Conservation (phyloP, 2,329 filamentous ascomycete genomes). For the Penicillium paneum region DNA sequence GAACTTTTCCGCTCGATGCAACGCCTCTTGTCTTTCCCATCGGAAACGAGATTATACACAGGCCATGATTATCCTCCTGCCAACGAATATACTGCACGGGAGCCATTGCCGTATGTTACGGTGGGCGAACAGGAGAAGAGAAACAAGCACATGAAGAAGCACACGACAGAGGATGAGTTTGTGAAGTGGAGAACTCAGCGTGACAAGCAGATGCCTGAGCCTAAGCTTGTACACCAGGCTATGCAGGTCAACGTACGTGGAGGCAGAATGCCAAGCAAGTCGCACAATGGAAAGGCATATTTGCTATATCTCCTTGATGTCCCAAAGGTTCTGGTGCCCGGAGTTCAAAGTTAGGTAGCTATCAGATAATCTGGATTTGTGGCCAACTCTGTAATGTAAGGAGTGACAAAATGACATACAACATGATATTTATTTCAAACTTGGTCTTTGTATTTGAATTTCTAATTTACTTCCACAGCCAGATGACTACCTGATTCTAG, state of each 20-base stretch:
- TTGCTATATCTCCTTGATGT: constrained; percentile 14
- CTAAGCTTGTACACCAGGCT: constrained; percentile 37
- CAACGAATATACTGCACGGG: constrained; percentile 1
- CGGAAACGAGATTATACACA: constrained; percentile 48
- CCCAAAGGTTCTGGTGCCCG: constrained; percentile 9
- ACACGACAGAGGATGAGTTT: constrained; percentile 32
- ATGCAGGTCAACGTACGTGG: constrained; percentile 43
- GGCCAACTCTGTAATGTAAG: accelerated
- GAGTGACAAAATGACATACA: neutral
- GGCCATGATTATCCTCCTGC: constrained; percentile 52
- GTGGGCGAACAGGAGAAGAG: constrained; percentile 33
- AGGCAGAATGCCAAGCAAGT: constrained; percentile 31
- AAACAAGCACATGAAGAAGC: constrained; percentile 36
- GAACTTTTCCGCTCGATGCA: constrained; percentile 46
- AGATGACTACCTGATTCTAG: neutral
- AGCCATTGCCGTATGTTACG: constrained; percentile 29
- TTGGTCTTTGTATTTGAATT: neutral
- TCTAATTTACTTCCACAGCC: accelerated
- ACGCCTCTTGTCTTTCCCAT: constrained; percentile 43
- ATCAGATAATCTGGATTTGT: neutral
- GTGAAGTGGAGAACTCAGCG: constrained; percentile 29
- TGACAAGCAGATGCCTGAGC: constrained; percentile 31
- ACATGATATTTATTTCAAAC: neutral
- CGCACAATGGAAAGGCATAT: constrained; percentile 13
- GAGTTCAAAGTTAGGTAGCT: neutral